These are phyloP conservation scores for Elsinoe perseae DNA, from an alignment of 2,329 filamentous ascomycete genomes.

Conservation along the genomic window DNA sequence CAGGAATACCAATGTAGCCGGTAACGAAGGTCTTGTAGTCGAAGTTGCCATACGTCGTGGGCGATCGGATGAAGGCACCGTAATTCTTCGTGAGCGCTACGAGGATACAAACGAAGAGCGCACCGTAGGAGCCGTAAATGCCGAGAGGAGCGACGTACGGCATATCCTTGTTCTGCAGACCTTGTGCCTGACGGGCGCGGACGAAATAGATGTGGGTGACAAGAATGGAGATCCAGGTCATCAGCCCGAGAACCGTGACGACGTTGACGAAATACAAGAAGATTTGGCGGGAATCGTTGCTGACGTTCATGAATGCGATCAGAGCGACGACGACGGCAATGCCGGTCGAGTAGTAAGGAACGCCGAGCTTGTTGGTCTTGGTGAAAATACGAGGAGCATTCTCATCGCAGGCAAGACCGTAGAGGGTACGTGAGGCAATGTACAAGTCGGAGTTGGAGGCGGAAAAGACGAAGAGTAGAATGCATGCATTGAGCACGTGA, in stretches of 20 bases:
- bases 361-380: conserved; percentile 61
- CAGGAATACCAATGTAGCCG: conserved; percentile 66
- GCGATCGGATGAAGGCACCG: conserved; percentile 54
- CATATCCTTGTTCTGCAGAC: conserved; percentile 36
- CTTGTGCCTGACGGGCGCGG: conserved; percentile 39
- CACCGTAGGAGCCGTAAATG: conserved; percentile 58
- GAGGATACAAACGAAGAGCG: conserved; percentile 61
- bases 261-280: conserved; percentile 44
- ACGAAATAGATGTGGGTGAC: conserved; percentile 44
- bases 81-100: conserved; percentile 80
- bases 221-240: conserved; percentile 45
- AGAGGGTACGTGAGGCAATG: conserved; percentile 63
- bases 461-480: conserved; percentile 67
- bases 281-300: conserved; percentile 34
- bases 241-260: conserved; percentile 33
- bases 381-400: conserved; percentile 66
- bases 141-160: conserved; percentile 62
- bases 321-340: conserved; percentile 55
- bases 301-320: conserved; percentile 44
- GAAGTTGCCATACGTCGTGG: conserved; percentile 49
- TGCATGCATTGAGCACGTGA: conserved; percentile 64
- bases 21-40: conserved; percentile 72
- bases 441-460: conserved; percentile 72
- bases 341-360: conserved; percentile 59
- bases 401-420: conserved; percentile 63